Evolutionary conservation across 2,329 filamentous ascomycete genomes (phyloP).

Genomic region (Talaromyces sp.): DNA sequence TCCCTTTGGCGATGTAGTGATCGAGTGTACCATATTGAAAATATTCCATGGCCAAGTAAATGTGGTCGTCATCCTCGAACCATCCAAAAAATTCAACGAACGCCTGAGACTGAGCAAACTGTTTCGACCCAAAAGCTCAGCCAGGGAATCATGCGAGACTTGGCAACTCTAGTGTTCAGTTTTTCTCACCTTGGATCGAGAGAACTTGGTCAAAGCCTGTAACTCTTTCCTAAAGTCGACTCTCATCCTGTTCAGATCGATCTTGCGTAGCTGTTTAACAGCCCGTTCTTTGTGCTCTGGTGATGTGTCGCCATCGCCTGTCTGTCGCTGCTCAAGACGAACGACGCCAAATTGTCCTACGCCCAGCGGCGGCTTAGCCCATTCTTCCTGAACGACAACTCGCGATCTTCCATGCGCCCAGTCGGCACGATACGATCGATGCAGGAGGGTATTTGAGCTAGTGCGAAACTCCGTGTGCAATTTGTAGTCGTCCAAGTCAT

Average conservation of each 20-base stretch:
- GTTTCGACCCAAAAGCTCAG: background rate
- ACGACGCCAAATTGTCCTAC: background rate
- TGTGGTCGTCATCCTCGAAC: constrained; percentile 23
- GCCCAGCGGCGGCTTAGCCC: background rate
- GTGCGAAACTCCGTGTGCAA: background rate
- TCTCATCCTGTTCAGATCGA: background rate
- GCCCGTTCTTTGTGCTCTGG: background rate
- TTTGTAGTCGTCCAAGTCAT: background rate
- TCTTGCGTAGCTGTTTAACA: background rate
- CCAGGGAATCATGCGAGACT: background rate
- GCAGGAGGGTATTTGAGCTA: background rate
- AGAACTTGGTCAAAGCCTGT: background rate
- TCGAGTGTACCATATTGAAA: constrained; percentile 29
- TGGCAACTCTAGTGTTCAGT: background rate
- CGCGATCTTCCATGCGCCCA: background rate
- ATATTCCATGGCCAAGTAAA: constrained; percentile 38
- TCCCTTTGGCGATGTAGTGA: constrained; percentile 15
- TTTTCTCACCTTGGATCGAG: background rate
- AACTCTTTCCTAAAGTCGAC: background rate
- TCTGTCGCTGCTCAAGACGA: background rate
- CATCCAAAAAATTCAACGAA: constrained; percentile 32
- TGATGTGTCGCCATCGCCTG: background rate
- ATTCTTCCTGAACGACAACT: background rate
- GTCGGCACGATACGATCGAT: background rate
- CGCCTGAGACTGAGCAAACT: background rate